Percentiles rank a stretch among this genome's conserved stretches.
Conservation (phyloP, 371 early-diverging fungal species). For the Apophysomyces variabilis region DNA sequence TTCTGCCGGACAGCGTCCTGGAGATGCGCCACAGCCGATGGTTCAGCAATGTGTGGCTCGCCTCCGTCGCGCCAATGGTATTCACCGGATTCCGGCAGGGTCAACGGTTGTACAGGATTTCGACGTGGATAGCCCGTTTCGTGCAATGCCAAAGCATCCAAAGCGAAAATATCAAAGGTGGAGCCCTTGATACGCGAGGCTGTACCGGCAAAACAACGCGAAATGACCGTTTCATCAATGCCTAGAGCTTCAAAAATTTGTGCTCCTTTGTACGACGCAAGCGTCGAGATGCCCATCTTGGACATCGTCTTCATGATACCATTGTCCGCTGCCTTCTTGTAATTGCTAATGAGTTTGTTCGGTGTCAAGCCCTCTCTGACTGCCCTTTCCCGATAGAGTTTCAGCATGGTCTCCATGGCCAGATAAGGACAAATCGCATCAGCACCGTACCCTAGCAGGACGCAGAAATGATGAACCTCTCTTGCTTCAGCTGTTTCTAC, state of each 20-base stretch:
- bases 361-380: slow-evolving; percentile 55
- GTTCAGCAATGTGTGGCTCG: slow-evolving; percentile 88
- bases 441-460: slow-evolving; percentile 94
- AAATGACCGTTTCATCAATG: slow-evolving; percentile 81
- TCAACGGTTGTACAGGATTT: slow-evolving; percentile 60
- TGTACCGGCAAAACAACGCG: slow-evolving; percentile 89
- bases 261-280: slow-evolving; percentile 96
- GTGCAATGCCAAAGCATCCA: slow-evolving; percentile 86
- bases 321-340: slow-evolving; percentile 82
- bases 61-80: slow-evolving; percentile 95
- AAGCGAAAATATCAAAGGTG: slow-evolving; percentile 84
- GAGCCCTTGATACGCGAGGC: slow-evolving; percentile 91
- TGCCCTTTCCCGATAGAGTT: slow-evolving; percentile 81
- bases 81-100: slow-evolving; percentile 87
- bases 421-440: slow-evolving; percentile 95
- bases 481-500: slow-evolving; percentile 93
- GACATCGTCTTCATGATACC: slow-evolving; percentile 96
- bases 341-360: slow-evolving; percentile 72
- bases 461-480: slow-evolving; percentile 94
- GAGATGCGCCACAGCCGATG: slow-evolving; percentile 79
- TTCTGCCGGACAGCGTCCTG: slow-evolving; percentile 93
- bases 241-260: slow-evolving; percentile 97
- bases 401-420: slow-evolving; percentile 82
- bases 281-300: slow-evolving; percentile 97
- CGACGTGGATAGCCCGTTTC: slow-evolving; percentile 80